Conservation (phyloP, 805 yeast genomes). For the Cyberlindnera xylosilytica region DNA sequence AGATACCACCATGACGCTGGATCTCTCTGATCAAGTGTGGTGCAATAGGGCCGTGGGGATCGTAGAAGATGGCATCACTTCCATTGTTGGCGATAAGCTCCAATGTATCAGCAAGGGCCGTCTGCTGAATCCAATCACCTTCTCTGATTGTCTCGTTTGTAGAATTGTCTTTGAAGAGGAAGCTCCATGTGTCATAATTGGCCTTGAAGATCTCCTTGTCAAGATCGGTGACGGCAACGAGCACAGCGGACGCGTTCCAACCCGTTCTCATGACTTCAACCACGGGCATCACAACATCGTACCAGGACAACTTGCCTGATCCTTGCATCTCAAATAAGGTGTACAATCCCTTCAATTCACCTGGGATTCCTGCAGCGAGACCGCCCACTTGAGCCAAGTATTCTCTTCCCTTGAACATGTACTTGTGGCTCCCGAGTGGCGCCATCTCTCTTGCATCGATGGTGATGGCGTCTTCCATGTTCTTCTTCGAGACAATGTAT, state of each 20-base stretch:
- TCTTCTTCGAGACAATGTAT: constrained; percentile 45
- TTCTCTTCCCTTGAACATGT: constrained; percentile 59
- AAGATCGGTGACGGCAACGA: constrained; percentile 41
- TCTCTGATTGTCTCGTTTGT: constrained; percentile 34
- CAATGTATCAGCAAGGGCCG: constrained; percentile 63
- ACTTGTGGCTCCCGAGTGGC: constrained; percentile 55
- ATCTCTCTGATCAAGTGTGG: constrained; percentile 49
- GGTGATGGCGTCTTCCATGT: constrained; percentile 49
- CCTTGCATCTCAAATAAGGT: constrained; percentile 58
- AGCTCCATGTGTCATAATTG: constrained; percentile 51
- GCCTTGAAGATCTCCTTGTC: constrained; percentile 34
- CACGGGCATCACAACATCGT: constrained; percentile 71
- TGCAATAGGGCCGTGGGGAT: constrained; percentile 75
- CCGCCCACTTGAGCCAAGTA: constrained; percentile 71
- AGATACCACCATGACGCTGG: constrained; percentile 61
- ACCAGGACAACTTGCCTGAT: constrained; percentile 71
- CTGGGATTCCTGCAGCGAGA: constrained; percentile 85
- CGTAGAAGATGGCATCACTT: constrained; percentile 73
- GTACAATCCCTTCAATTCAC: constrained; percentile 84
- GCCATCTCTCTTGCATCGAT: constrained; percentile 92
- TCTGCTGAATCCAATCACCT: constrained; percentile 65
- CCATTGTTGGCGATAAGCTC: constrained; percentile 73
- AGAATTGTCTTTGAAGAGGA: constrained; percentile 39
- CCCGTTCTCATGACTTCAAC: constrained; percentile 63
- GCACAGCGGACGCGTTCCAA: constrained; percentile 47